Percentiles rank a stretch among this genome's conserved stretches.
Conservation (phyloP, 1,139 yeast species). For the Yamadazyma diddensiae region DNA sequence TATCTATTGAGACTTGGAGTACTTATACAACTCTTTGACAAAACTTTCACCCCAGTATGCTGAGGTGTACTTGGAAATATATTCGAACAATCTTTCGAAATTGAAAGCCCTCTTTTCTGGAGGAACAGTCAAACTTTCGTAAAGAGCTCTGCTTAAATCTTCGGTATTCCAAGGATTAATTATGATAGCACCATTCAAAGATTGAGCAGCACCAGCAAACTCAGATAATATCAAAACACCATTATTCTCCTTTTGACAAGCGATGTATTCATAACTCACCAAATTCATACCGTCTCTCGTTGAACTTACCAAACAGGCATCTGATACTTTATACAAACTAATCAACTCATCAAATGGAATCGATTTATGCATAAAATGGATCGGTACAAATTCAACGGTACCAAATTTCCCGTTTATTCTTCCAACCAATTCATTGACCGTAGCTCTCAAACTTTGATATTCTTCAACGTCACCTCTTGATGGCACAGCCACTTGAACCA, state of each 20-base stretch:
- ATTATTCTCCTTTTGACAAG: constrained; percentile 84
- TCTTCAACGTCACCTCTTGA: constrained; percentile 98
- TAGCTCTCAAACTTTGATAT: constrained; percentile 88
- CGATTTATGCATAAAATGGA: constrained; percentile 92
- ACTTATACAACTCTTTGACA: constrained; percentile 75
- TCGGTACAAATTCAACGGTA: constrained; percentile 95
- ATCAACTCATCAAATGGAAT: constrained; percentile 89
- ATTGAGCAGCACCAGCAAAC: constrained; percentile 99
- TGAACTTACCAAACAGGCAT: constrained; percentile 88
- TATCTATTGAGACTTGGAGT: constrained; percentile 10
- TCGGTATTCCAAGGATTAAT: constrained; percentile 99
- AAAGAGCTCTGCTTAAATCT: constrained; percentile 80
- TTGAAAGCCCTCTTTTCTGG: constrained; percentile 74
- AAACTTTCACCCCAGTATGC: constrained; percentile 97
- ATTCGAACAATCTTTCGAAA: constrained; percentile 78
- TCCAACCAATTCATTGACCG: constrained; percentile 94
- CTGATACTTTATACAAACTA: constrained; percentile 79
- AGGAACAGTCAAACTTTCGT: constrained; percentile 83
- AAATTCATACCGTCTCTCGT: constrained; percentile 99
- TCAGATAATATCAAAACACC: constrained; percentile 88
- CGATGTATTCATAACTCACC: constrained; percentile 93
- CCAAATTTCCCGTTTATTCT: constrained; percentile 96
- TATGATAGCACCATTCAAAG: constrained; percentile 86
- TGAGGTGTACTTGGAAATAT: constrained; percentile 89
- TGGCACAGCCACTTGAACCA: constrained; percentile 97